Evolutionary conservation across 1,284 basidiomycete genomes (phyloP), one percentile per base, ranked within the genome.

Genomic region (Ceratobasidium sp.): DNA sequence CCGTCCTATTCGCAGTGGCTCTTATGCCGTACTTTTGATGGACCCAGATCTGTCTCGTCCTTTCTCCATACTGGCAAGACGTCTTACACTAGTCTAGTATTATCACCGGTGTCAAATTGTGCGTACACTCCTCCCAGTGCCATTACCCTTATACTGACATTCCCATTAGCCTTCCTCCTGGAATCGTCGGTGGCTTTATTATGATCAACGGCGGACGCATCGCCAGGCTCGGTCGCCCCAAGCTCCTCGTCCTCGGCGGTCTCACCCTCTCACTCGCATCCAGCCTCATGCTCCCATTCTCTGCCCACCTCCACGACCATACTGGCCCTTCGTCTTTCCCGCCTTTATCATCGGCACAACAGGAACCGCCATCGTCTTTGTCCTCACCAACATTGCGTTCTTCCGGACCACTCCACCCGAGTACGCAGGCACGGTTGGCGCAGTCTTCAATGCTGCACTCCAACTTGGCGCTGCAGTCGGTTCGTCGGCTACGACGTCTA

Each of bases 271-370:
- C 84, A 50, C 81, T 87, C 52, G 77, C 85, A 41, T 85, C 87
- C 30, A 88, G 86, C 1, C 77, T 85, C 44, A 82, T 89, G 16
- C 81, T 89, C 54, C 85, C 86, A 1, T 82, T 87, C 67, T 41
- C 66, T 7, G 86, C 85, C 0, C 85, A 88, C 69, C 50, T 54
- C 10, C 74, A 82, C 1, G 84, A 86, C 14, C 82, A 27, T 89
- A 89, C 81, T 89, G 87, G 87, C 79, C 81, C 0, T 84, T 84
- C 79, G 83, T 86, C 64, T 87, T 90, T 81, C 89, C 89, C 23
- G 88, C 85, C 23, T 88, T 88, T 48, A 60, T 69, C 54, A 77
- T 71, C 35, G 69, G 77, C 12, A 73, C 59, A 8, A 33, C 44
- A 3, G 77, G 77, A 8, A 73, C 7, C n/a, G 70, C 70, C 0